phyloP scores from a whole-genome alignment of 2,329 filamentous ascomycete genomes.

The Verticillium isaacii region DNA sequence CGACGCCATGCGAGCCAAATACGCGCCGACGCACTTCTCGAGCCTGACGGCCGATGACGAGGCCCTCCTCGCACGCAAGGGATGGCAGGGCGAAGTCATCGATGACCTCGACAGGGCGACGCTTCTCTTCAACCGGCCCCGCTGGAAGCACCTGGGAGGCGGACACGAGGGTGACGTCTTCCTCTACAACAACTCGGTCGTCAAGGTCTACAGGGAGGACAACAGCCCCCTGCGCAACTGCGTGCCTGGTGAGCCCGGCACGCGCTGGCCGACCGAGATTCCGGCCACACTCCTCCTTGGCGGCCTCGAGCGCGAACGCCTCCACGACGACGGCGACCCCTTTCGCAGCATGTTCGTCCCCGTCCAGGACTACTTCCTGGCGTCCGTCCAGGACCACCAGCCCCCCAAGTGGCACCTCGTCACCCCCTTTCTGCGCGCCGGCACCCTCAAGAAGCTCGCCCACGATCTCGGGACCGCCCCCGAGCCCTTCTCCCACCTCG shows the following conservation, averaged over 20 bases:
- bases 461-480: conserved; percentile 14
- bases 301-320: conserved; percentile 9
- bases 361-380: conserved; percentile 24
- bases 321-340: not conserved
- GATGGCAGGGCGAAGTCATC: conserved; percentile 1
- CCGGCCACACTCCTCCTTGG: conserved; percentile 22
- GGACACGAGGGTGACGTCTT: conserved; percentile 26
- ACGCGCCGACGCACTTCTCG: conserved; percentile 7
- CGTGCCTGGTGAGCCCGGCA: conserved; percentile 9
- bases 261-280: conserved; percentile 26
- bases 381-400: conserved; percentile 5
- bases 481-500: conserved; percentile 11
- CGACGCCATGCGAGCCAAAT: conserved; percentile 9
- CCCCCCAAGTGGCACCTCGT: conserved; percentile 21
- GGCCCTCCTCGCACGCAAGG: conserved; percentile 1
- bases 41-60: conserved; percentile 2
- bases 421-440: conserved; percentile 19
- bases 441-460: conserved; percentile 19
- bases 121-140: conserved; percentile 14
- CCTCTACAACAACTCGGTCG: conserved; percentile 19
- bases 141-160: conserved; percentile 21
- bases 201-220: conserved; percentile 22
- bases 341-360: conserved; percentile 17
- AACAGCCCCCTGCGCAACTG: conserved; percentile 26
- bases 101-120: not conserved